phyloP scores from a whole-genome alignment of 176 grass and related monocot species.

The Saccharum officinarum region DNA sequence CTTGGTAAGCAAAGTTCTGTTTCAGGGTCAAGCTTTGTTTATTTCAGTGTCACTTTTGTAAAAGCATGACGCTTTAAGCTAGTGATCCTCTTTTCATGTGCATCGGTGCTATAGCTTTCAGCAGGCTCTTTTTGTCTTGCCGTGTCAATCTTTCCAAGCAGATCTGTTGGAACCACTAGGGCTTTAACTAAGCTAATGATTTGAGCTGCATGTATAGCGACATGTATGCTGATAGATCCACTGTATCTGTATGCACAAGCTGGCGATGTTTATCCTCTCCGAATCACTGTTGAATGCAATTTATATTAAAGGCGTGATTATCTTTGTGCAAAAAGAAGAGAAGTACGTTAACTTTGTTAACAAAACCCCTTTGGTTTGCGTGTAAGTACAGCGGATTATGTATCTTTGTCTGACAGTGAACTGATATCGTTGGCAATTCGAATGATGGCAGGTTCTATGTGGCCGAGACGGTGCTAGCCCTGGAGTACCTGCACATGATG shows the following conservation, averaged over 20 bases:
- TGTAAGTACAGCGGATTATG: not conserved
- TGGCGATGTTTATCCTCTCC: not conserved
- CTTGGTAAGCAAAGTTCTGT: slow-evolving; percentile 6
- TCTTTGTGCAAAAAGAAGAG: not conserved
- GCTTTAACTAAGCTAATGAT: slow-evolving; percentile 38
- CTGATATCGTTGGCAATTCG: not conserved
- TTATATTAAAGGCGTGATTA: not conserved
- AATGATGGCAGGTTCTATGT: slow-evolving; percentile 73
- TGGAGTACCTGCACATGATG: slow-evolving; percentile 99
- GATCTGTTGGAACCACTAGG: slow-evolving; percentile 38
- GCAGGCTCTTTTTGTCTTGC: slow-evolving; percentile 36
- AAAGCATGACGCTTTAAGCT: slow-evolving; percentile 41
- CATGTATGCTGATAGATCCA: slow-evolving; percentile 15
- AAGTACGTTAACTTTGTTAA: not conserved
- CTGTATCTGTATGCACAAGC: not conserved
- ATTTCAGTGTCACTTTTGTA: slow-evolving; percentile 40
- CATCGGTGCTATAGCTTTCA: slow-evolving; percentile 28
- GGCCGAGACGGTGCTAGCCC: slow-evolving; percentile 77
- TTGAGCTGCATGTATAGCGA: slow-evolving; percentile 17
- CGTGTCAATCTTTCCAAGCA: slow-evolving; percentile 24
- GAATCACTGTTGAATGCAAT: slow-evolving; percentile 14
- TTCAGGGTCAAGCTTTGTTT: slow-evolving; percentile 50
- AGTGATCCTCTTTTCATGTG: slow-evolving; percentile 40
- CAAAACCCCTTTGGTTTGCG: not conserved
- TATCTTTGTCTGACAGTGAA: not conserved